Percentiles rank a stretch among this genome's conserved stretches.
Conservation (phyloP, 495 filamentous ascomycete species). For the Penicillium nucicola region DNA sequence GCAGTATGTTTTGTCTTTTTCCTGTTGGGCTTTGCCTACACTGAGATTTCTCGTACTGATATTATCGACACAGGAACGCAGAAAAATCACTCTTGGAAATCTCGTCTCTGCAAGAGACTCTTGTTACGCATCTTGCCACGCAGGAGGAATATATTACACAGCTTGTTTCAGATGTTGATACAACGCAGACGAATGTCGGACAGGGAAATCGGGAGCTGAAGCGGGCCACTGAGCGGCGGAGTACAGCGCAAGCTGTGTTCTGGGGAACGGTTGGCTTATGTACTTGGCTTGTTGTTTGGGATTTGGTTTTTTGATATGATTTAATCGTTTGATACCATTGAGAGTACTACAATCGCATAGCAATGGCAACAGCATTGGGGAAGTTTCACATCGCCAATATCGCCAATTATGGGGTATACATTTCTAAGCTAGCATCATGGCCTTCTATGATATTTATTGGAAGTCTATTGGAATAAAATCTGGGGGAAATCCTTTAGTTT, state of each 20-base stretch:
- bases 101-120: conserved; percentile 82
- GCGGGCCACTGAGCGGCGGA: conserved; percentile 72
- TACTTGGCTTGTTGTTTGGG: conserved; percentile 83
- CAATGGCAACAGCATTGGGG: too few relatives aligned
- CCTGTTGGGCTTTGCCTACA: neutral
- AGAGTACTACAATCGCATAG: too few relatives aligned
- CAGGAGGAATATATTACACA: conserved; percentile 87
- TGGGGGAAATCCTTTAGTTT: too few relatives aligned
- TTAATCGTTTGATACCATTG: neutral
- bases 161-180: conserved; percentile 77
- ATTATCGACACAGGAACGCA: conserved; percentile 57
- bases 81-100: conserved; percentile 93
- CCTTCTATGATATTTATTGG: too few relatives aligned
- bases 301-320: conserved; percentile 71
- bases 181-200: conserved; percentile 80
- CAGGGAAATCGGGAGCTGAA: conserved; percentile 90
- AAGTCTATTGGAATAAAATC: too few relatives aligned
- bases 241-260: conserved; percentile 85
- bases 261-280: conserved; percentile 82
- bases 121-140: conserved; percentile 76
- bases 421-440: too few relatives aligned
- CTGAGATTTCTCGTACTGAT: too few relatives aligned
- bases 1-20: conserved; percentile 54
- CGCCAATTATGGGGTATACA: too few relatives aligned
- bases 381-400: too few relatives aligned